phyloP scores from a whole-genome alignment of 2,329 filamentous ascomycete genomes.

The Sarocladium strictum region DNA sequence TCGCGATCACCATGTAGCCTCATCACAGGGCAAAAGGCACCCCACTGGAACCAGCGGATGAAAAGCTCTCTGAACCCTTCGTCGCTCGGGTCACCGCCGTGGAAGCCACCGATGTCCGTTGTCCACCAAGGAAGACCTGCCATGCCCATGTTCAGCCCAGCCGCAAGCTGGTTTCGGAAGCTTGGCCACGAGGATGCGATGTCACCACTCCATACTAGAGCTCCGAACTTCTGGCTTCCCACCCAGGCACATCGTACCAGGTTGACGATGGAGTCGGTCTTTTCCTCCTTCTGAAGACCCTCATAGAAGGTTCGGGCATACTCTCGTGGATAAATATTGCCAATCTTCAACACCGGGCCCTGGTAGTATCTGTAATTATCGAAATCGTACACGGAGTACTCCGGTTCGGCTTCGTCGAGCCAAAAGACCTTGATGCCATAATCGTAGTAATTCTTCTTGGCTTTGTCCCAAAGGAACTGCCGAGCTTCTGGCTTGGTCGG shows the following conservation, averaged over 20 bases:
- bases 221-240: constrained; percentile 55
- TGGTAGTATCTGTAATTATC: constrained; percentile 57
- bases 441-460: constrained; percentile 53
- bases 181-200: constrained; percentile 58
- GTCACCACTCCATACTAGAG: constrained; percentile 62
- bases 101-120: constrained; percentile 65
- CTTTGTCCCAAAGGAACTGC: constrained; percentile 53
- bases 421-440: constrained; percentile 61
- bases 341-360: constrained; percentile 33
- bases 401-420: constrained; percentile 65
- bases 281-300: constrained; percentile 45
- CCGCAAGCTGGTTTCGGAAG: constrained; percentile 53
- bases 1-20: constrained; percentile 61
- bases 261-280: constrained; percentile 49
- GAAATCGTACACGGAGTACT: constrained; percentile 60
- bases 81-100: constrained; percentile 54
- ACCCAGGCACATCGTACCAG: constrained; percentile 44
- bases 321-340: constrained; percentile 54
- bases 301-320: constrained; percentile 57
- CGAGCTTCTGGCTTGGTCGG: constrained; percentile 56
- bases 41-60: constrained; percentile 66
- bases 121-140: constrained; percentile 64
- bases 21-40: constrained; percentile 61
- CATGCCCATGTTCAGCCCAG: constrained; percentile 60
- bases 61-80: constrained; percentile 55